Percentiles rank a stretch among this genome's conserved stretches.
Conservation (phyloP, 371 early-diverging fungal genomes). For the Mortierella sp. region DNA sequence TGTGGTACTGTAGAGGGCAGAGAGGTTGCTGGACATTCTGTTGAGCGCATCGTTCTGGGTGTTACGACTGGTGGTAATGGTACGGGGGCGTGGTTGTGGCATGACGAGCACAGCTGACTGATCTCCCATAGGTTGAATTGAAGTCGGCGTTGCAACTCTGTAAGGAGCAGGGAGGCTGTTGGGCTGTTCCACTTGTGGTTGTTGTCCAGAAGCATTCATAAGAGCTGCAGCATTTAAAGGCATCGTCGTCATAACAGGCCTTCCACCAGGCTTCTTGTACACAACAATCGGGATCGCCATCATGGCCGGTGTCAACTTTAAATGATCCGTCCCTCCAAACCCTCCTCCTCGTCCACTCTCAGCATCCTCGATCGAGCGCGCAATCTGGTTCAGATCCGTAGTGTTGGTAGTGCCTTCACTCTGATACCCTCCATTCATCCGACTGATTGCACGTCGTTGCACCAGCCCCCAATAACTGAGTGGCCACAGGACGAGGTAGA, state of each 20-base stretch:
- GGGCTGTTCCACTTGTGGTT: neutral
- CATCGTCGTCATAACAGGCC: neutral
- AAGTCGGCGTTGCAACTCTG: neutral
- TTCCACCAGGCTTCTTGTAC: slow-evolving; percentile 28
- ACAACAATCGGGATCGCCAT: slow-evolving; percentile 48
- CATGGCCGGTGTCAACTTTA: slow-evolving; percentile 44
- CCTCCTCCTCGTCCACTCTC: slow-evolving; percentile 19
- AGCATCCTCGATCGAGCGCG: slow-evolving; percentile 15
- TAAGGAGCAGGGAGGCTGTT: neutral
- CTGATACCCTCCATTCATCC: slow-evolving; percentile 49
- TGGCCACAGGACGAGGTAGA: slow-evolving; percentile 41
- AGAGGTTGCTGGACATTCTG: slow-evolving; percentile 21
- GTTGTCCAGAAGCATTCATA: neutral
- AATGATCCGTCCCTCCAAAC: slow-evolving; percentile 15
- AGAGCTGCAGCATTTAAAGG: neutral
- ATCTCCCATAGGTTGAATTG: neutral
- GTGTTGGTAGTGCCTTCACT: slow-evolving; percentile 46
- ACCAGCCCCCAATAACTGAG: slow-evolving; percentile 36
- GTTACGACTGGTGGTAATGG: neutral
- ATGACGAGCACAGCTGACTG: slow-evolving; percentile 3
- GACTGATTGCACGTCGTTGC: slow-evolving; percentile 45
- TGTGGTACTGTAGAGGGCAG: slow-evolving; percentile 2
- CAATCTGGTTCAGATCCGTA: slow-evolving; percentile 34
- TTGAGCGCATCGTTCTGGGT: slow-evolving; percentile 23
- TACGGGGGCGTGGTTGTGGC: neutral